Evolutionary conservation across 805 yeast species (phyloP).

Genomic region (Kodamaea sagamina): DNA sequence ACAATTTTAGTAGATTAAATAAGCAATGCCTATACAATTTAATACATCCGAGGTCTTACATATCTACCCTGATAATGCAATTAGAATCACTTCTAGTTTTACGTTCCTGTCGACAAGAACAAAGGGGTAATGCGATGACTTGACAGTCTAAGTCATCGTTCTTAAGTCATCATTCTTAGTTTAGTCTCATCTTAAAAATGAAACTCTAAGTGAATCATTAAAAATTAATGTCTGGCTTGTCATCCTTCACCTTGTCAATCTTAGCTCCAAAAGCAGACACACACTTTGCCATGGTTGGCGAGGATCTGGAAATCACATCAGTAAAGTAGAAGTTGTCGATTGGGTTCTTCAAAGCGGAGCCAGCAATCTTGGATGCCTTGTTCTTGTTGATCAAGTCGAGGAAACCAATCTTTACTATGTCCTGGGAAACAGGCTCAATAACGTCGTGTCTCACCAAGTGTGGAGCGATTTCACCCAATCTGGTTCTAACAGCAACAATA

Average conservation of each 20-base stretch:
- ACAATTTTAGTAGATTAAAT: slow-evolving; percentile 3
- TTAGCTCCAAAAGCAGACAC: slow-evolving; percentile 69
- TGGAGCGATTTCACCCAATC: slow-evolving; percentile 79
- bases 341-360: slow-evolving; percentile 62
- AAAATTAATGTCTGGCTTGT: slow-evolving; percentile 42
- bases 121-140: no score
- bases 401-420: slow-evolving; percentile 59
- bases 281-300: slow-evolving; percentile 90
- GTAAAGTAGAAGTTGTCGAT: slow-evolving; percentile 85
- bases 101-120: neutral
- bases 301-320: slow-evolving; percentile 81
- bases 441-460: slow-evolving; percentile 74
- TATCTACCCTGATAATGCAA: slow-evolving; percentile 14
- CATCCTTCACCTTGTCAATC: slow-evolving; percentile 59
- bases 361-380: slow-evolving; percentile 38
- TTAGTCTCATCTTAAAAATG: neutral
- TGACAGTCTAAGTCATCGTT: no score
- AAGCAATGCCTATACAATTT: slow-evolving; percentile 2
- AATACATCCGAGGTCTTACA: slow-evolving; percentile 1
- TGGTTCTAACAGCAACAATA: slow-evolving; percentile 60
- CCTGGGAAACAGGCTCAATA: slow-evolving; percentile 65
- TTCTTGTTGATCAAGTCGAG: slow-evolving; percentile 43
- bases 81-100: slow-evolving; percentile 3
- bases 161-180: no score
- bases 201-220: slow-evolving; percentile 13